These are phyloP conservation scores for Chalaropsis ovoidea DNA, from an alignment of 2,329 filamentous ascomycete genomes.

Conservation along the genomic window DNA sequence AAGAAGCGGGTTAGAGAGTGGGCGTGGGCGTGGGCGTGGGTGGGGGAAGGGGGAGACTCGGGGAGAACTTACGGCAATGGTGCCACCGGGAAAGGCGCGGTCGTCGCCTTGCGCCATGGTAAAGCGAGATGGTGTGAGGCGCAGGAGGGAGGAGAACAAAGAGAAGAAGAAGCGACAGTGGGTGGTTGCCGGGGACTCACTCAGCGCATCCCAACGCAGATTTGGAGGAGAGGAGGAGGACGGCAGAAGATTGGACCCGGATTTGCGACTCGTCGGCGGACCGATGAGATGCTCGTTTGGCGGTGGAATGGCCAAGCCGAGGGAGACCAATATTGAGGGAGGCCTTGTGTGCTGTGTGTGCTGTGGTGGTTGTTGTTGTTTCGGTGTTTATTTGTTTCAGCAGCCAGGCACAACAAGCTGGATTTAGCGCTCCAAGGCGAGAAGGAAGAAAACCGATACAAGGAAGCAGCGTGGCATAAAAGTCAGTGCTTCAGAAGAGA, in stretches of 20 bases:
- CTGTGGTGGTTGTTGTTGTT: background rate
- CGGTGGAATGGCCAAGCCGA: background rate
- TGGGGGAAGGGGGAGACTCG: constrained; percentile 2
- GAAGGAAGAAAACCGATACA: background rate
- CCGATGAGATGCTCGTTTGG: background rate
- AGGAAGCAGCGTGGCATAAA: background rate
- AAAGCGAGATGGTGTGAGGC: background rate
- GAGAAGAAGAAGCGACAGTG: too few relatives aligned
- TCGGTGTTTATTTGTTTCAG: background rate
- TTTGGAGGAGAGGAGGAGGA: background rate
- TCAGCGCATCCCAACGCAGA: too few relatives aligned
- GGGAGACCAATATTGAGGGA: background rate
- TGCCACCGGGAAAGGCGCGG: constrained; percentile 60
- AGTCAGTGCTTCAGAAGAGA: background rate
- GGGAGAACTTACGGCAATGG: constrained; percentile 54
- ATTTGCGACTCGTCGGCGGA: background rate
- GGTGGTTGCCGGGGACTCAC: too few relatives aligned
- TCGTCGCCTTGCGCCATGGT: background rate
- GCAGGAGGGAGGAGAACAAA: background rate
- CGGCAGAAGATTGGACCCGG: background rate
- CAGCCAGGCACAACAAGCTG: background rate
- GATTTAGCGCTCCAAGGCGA: background rate
- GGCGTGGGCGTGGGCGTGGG: background rate
- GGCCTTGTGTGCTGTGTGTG: background rate
- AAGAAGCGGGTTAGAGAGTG: constrained; percentile 27